phyloP scores from a whole-genome alignment of 495 filamentous ascomycete species.

The Aspergillus diversus region DNA sequence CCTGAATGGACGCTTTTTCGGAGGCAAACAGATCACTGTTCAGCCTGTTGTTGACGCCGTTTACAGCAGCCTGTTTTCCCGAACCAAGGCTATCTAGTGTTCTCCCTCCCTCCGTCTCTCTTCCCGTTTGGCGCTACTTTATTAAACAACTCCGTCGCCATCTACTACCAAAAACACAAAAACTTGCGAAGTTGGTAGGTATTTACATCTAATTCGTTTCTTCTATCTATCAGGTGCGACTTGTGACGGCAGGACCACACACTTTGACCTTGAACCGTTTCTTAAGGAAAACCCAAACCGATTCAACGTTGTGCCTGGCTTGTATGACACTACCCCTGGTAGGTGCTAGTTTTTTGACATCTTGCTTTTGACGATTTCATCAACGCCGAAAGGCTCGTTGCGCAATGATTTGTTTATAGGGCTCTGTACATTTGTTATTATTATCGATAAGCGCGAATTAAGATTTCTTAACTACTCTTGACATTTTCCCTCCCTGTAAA shows the following conservation, averaged over 20 bases:
- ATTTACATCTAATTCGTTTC: constrained; percentile 32
- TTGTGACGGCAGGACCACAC: constrained; percentile 28
- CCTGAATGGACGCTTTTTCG: constrained; percentile 95
- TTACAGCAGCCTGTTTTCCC: constrained; percentile 95
- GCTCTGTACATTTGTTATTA: constrained; percentile 24
- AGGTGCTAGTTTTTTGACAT: constrained; percentile 42
- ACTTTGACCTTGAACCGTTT: constrained; percentile 19
- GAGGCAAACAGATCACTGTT: constrained; percentile 84
- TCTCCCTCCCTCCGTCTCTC: constrained; percentile 22
- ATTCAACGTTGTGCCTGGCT: constrained; percentile 29
- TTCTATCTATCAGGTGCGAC: constrained; percentile 29
- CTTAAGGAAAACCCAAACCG: constrained; percentile 2
- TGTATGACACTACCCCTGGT: constrained; percentile 47
- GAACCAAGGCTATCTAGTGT: constrained; percentile 68
- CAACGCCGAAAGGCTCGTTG: constrained; percentile 28
- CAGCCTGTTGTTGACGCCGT: constrained; percentile 96
- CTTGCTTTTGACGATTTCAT: constrained; percentile 30
- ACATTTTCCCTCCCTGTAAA: not conserved
- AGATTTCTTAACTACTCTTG: not conserved
- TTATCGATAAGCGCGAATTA: constrained; percentile 19
- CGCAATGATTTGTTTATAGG: constrained; percentile 40
- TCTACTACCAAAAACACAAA: constrained; percentile 25
- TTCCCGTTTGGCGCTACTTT: not conserved
- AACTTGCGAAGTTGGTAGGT: constrained; percentile 29
- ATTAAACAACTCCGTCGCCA: not conserved